Conservation (phyloP, 1,139 yeast species). For the Blastobotrys ciferrii region DNA sequence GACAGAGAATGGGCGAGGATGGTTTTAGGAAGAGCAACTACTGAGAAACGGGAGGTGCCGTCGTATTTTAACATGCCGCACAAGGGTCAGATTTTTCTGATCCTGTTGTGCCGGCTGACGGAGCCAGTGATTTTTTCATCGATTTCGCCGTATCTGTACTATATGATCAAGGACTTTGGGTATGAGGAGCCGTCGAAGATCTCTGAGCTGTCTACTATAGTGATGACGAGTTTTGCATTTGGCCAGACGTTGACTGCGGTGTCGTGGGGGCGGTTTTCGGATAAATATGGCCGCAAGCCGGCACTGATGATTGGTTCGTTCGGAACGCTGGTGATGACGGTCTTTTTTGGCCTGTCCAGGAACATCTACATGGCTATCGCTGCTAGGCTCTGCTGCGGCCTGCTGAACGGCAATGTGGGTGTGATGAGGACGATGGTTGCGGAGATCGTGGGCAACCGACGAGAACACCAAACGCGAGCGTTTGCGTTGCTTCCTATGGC, state of each 20-base stretch:
- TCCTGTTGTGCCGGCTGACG: constrained; percentile 42
- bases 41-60: constrained; percentile 20
- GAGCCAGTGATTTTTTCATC: constrained; percentile 65
- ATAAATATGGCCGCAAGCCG: constrained; percentile 52
- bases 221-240: constrained; percentile 51
- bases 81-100: constrained; percentile 29
- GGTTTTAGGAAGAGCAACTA: not conserved
- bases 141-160: constrained; percentile 59
- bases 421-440: constrained; percentile 60
- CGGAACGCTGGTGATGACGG: constrained; percentile 50
- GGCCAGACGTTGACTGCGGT: constrained; percentile 54
- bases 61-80: constrained; percentile 32
- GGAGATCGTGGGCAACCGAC: constrained; percentile 50
- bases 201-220: constrained; percentile 50
- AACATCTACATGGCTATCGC: constrained; percentile 50
- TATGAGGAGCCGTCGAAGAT: constrained; percentile 51
- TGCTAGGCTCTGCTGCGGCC: constrained; percentile 53
- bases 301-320: constrained; percentile 49
- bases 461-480: constrained; percentile 58
- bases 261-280: constrained; percentile 58
- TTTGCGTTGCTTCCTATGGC: constrained; percentile 57
- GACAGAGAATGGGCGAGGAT: no score
- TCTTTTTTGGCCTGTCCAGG: constrained; percentile 52
- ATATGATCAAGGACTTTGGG: constrained; percentile 58
- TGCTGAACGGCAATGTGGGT: constrained; percentile 59